Evolutionary conservation across 495 filamentous ascomycete species (phyloP).

Genomic region (Melanomma pulvis-pyrius): DNA sequence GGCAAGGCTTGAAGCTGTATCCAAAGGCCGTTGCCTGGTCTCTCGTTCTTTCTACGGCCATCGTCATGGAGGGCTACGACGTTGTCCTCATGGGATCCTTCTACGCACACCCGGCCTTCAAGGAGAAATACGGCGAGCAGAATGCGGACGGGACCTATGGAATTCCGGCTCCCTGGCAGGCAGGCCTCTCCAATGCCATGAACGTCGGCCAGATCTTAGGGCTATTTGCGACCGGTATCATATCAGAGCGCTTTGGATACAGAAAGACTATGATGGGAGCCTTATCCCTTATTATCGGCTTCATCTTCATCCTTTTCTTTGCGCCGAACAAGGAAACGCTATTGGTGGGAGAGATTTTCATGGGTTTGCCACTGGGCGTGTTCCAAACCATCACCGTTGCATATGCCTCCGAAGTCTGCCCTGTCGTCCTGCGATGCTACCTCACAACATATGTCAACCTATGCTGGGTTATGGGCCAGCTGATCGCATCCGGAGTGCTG

Average conservation of each 20-base stretch:
- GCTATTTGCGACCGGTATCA: constrained; percentile 71
- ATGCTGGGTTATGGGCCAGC: constrained; percentile 77
- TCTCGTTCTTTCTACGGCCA: constrained; percentile 61
- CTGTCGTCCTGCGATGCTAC: constrained; percentile 69
- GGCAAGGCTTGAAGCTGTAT: constrained; percentile 43
- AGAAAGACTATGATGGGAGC: constrained; percentile 69
- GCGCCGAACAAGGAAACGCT: constrained; percentile 67
- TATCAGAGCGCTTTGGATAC: constrained; percentile 77
- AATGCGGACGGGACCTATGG: constrained; percentile 30
- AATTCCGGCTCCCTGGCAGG: constrained; percentile 66
- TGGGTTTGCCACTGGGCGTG: constrained; percentile 77
- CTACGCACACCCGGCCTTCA: constrained; percentile 45
- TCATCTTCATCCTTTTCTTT: constrained; percentile 75
- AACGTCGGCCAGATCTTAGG: constrained; percentile 72
- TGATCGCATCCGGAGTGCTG: constrained; percentile 73
- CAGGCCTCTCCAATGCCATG: constrained; percentile 69
- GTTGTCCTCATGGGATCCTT: constrained; percentile 42
- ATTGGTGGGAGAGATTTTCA: constrained; percentile 72
- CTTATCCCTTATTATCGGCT: constrained; percentile 63
- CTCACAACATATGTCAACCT: constrained; percentile 74
- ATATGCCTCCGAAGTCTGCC: constrained; percentile 79
- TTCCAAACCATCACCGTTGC: constrained; percentile 78
- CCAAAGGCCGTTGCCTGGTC: constrained; percentile 63
- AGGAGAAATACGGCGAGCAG: constrained; percentile 34
- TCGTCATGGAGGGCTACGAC: constrained; percentile 60